phyloP scores from a whole-genome alignment of 2,329 filamentous ascomycete species.

The Elsinoe perseae region DNA sequence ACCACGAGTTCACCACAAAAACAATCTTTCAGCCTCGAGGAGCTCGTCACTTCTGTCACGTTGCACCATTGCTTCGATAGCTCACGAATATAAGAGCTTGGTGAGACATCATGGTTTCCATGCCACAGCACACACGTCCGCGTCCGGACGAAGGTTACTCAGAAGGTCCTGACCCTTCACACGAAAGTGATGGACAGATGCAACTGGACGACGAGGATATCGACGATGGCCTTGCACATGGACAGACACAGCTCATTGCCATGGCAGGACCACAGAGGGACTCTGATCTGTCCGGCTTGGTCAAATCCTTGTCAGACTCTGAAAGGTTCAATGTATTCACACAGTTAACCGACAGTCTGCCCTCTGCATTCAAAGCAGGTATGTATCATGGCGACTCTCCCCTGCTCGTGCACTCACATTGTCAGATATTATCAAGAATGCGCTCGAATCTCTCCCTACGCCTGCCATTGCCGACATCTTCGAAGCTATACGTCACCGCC shows the following conservation, averaged over 20 bases:
- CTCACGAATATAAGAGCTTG: not conserved
- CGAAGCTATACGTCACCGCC: slow-evolving; percentile 67
- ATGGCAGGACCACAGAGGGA: not conserved
- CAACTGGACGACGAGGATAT: slow-evolving; percentile 28
- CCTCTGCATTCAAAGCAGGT: slow-evolving; percentile 15
- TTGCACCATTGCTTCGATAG: not conserved
- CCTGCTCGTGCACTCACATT: not conserved
- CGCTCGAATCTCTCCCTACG: slow-evolving; percentile 71
- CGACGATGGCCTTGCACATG: slow-evolving; percentile 17
- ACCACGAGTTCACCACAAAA: not conserved
- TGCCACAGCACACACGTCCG: slow-evolving; percentile 20
- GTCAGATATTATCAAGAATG: slow-evolving; percentile 69
- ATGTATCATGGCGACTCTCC: not conserved
- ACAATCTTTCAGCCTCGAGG: too few relatives aligned
- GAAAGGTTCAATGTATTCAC: slow-evolving; percentile 18
- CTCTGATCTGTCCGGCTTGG: not conserved
- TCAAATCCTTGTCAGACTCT: slow-evolving; percentile 17
- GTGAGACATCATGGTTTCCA: slow-evolving; percentile 5
- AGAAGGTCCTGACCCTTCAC: slow-evolving; percentile 41
- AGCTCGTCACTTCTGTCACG: not conserved
- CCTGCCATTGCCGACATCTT: slow-evolving; percentile 74
- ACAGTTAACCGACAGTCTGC: slow-evolving; percentile 13
- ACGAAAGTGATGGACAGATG: slow-evolving; percentile 36
- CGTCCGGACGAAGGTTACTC: slow-evolving; percentile 77
- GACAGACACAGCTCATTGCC: not conserved